Evolutionary conservation across 371 early-diverging fungal genomes (phyloP).

Genomic region (Rhizopus delemar): DNA sequence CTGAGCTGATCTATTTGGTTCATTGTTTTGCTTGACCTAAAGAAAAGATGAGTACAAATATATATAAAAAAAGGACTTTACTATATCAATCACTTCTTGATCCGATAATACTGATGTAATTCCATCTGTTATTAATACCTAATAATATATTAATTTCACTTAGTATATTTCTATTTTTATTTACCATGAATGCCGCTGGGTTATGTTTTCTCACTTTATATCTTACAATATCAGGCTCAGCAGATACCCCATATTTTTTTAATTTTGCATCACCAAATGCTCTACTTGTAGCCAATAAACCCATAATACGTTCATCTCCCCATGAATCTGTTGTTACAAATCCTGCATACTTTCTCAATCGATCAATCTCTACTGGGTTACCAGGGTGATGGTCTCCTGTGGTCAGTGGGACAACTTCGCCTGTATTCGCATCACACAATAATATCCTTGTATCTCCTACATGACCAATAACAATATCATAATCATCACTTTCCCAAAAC

Average conservation of each 20-base stretch:
- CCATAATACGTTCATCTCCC: slow-evolving; percentile 76
- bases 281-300: slow-evolving; percentile 70
- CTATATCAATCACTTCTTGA: slow-evolving; percentile 78
- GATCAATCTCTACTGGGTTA: slow-evolving; percentile 55
- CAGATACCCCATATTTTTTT: slow-evolving; percentile 73
- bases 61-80: slow-evolving; percentile 17
- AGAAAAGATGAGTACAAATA: neutral
- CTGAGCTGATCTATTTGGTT: slow-evolving; percentile 62
- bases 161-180: neutral
- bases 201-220: slow-evolving; percentile 35
- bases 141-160: neutral
- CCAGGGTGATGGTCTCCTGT: slow-evolving; percentile 68
- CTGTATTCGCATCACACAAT: slow-evolving; percentile 57
- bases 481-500: slow-evolving; percentile 62
- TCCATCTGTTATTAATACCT: slow-evolving; percentile 73
- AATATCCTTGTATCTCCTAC: slow-evolving; percentile 67
- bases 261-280: slow-evolving; percentile 74
- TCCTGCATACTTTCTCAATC: slow-evolving; percentile 63
- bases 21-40: slow-evolving; percentile 56
- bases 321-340: slow-evolving; percentile 74
- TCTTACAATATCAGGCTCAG: slow-evolving; percentile 71
- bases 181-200: slow-evolving; percentile 52
- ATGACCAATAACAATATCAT: slow-evolving; percentile 61
- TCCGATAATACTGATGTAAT: slow-evolving; percentile 75
- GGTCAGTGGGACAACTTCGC: slow-evolving; percentile 55